These are phyloP conservation scores for Colletotrichum sp. DNA, from an alignment of 2,329 filamentous ascomycete genomes.

Conservation along the genomic window DNA sequence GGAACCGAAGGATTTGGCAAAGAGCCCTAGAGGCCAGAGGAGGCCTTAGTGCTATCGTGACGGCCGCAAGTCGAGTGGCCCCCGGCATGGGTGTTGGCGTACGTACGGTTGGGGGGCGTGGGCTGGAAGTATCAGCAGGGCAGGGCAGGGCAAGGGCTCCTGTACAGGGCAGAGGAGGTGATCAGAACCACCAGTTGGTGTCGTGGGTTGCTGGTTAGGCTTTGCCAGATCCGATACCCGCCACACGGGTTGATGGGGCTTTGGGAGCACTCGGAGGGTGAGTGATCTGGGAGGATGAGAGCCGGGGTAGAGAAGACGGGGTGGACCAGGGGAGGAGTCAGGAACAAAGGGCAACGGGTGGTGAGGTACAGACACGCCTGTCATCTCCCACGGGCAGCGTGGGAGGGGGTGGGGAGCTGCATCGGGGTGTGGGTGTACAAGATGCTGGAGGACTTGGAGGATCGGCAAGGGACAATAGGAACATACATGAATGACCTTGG, in stretches of 20 bases:
- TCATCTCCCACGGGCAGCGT: neutral
- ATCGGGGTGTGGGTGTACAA: neutral
- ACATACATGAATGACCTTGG: neutral
- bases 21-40: neutral
- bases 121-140: neutral
- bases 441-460: neutral
- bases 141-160: neutral
- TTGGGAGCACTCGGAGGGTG: neutral
- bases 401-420: neutral
- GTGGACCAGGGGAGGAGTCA: neutral
- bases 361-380: neutral
- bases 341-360: neutral
- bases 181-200: neutral
- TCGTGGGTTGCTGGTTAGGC: neutral
- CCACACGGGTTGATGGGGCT: neutral
- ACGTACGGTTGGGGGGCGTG: neutral
- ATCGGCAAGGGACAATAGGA: conserved; percentile 3
- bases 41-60: neutral
- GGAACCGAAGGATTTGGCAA: neutral
- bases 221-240: neutral
- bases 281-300: neutral
- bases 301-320: neutral
- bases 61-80: neutral
- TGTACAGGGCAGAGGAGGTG: neutral
- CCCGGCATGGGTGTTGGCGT: neutral